Evolutionary conservation across 169 alveolate genomes (phyloP).

Genomic region (Cryptosporidium andersoni): DNA sequence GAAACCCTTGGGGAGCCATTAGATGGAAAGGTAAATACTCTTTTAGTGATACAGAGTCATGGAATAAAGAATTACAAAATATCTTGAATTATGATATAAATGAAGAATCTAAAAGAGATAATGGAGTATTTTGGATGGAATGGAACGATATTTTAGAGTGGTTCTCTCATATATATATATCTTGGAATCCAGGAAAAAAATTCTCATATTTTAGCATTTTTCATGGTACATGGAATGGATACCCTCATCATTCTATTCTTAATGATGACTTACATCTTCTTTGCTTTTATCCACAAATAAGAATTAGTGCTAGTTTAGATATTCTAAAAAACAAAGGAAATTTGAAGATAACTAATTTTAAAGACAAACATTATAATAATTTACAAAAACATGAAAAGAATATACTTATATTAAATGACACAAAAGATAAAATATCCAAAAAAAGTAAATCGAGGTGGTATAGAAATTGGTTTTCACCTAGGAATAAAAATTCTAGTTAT

Average conservation of each 20-base stretch:
- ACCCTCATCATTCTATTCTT: conserved; percentile 74
- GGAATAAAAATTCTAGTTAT: neutral
- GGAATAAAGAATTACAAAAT: conserved; percentile 76
- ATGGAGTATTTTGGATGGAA: conserved; percentile 89
- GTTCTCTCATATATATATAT: conserved; percentile 88
- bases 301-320: conserved; percentile 4
- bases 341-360: neutral
- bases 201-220: neutral
- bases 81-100: conserved; percentile 68
- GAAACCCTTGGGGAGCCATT: conserved; percentile 93
- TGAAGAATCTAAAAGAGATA: conserved; percentile 72
- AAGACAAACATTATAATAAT: neutral
- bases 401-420: neutral
- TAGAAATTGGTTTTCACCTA: neutral
- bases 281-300: conserved; percentile 84
- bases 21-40: conserved; percentile 88
- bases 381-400: neutral
- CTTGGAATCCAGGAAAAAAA: conserved; percentile 81
- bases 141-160: conserved; percentile 86
- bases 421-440: neutral
- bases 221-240: conserved; percentile 79
- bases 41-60: conserved; percentile 75
- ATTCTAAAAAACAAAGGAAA: neutral
- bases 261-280: conserved; percentile 85
- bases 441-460: neutral